Percentiles rank a stretch among this genome's conserved stretches.
These are phyloP conservation scores for Cystobasidium slooffiae DNA, from an alignment of 1,284 basidiomycete species.

Conservation along the genomic window DNA sequence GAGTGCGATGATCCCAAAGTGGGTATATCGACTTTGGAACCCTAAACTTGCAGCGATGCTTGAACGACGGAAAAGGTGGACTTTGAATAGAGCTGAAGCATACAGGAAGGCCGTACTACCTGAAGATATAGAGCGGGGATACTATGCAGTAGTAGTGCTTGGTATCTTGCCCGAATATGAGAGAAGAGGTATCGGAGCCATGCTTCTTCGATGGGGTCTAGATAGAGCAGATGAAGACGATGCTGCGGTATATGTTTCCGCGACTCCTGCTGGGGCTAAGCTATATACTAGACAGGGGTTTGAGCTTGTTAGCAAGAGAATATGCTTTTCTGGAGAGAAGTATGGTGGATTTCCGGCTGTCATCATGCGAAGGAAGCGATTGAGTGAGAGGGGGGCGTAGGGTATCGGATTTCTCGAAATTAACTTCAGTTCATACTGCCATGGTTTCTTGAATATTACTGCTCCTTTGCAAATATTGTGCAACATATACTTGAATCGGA, in stretches of 20 bases:
- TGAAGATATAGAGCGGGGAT: slow-evolving; percentile 13
- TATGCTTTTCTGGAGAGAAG: neutral
- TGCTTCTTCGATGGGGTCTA: slow-evolving; percentile 23
- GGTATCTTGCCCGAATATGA: slow-evolving; percentile 15
- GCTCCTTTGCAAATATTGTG: no score
- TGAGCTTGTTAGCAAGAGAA: neutral
- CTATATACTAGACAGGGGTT: slow-evolving; percentile 19
- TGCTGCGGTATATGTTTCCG: slow-evolving; percentile 7
- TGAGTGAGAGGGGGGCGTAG: neutral
- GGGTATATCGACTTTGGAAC: neutral
- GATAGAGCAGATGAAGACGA: slow-evolving; percentile 12
- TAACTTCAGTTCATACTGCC: neutral
- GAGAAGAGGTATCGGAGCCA: neutral
- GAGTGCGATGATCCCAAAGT: neutral
- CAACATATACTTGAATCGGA: no score
- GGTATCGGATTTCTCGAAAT: neutral
- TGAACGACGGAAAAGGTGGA: neutral
- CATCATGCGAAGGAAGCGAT: neutral
- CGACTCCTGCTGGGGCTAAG: neutral
- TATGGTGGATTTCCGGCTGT: neutral
- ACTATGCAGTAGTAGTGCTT: slow-evolving; percentile 1
- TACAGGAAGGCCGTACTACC: slow-evolving; percentile 1
- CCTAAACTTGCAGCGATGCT: neutral
- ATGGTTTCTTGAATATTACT: no score
- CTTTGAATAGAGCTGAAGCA: neutral